These are phyloP conservation scores for Echium plantagineum DNA, from an alignment of 257 asterid genomes.

Conservation along the genomic window DNA sequence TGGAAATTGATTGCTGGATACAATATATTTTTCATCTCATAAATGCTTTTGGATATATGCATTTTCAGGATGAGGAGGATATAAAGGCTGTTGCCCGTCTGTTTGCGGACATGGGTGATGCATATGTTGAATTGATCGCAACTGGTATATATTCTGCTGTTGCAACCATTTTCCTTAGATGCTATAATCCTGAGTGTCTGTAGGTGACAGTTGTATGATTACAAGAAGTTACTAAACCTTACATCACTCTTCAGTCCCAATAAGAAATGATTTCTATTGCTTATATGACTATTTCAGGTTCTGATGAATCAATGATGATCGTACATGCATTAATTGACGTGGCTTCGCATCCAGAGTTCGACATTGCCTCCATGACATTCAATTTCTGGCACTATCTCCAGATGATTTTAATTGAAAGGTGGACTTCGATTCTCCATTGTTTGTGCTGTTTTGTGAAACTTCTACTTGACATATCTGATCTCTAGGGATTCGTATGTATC, in stretches of 20 bases:
- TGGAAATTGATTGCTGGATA: not conserved
- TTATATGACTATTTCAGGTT: conserved; percentile 39
- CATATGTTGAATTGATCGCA: conserved; percentile 94
- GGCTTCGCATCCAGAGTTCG: conserved; percentile 93
- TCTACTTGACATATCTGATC: conserved; percentile 9
- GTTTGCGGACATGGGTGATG: conserved; percentile 97
- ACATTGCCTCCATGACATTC: conserved; percentile 97
- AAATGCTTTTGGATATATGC: conserved; percentile 13
- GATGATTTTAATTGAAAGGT: conserved; percentile 70
- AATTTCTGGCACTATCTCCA: conserved; percentile 99
- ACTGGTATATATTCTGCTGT: conserved; percentile 47
- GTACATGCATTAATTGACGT: conserved; percentile 93
- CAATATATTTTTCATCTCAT: conserved; percentile 2
- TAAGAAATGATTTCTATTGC: no score
- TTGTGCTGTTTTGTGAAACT: not conserved
- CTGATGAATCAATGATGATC: conserved; percentile 92
- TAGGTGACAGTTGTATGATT: no score
- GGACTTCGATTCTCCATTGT: conserved; percentile 7
- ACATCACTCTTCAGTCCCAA: no score
- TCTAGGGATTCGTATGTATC: conserved; percentile 59
- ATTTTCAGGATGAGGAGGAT: conserved; percentile 92
- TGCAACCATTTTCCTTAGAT: conserved; percentile 11
- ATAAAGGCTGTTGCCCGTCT: conserved; percentile 97
- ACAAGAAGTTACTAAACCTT: no score
- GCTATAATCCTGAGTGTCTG: conserved; percentile 6